phyloP scores from a whole-genome alignment of 2,329 filamentous ascomycete species.

The Rhynchosporium graminicola region DNA sequence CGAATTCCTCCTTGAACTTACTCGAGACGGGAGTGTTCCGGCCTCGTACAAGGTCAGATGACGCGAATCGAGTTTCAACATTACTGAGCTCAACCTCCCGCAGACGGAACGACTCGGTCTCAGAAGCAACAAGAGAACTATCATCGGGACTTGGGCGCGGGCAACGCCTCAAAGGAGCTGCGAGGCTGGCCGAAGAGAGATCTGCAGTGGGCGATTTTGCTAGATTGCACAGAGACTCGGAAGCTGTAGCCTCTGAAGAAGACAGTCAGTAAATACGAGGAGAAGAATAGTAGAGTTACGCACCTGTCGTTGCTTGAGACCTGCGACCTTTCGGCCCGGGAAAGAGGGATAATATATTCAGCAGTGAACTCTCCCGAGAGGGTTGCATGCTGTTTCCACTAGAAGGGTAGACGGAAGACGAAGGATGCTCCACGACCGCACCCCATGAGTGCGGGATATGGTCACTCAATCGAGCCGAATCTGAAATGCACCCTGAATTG shows the following conservation, averaged over 20 bases:
- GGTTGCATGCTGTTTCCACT: conserved; percentile 28
- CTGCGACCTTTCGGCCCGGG: conserved; percentile 9
- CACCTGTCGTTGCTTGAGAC: conserved; percentile 9
- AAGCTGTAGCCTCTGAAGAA: conserved; percentile 6
- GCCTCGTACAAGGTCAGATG: conserved; percentile 23
- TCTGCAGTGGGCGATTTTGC: conserved; percentile 22
- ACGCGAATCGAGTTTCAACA: conserved; percentile 34
- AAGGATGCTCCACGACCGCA: conserved; percentile 23
- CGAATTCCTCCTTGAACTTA: conserved; percentile 39
- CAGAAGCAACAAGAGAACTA: conserved; percentile 34
- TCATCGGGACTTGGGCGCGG: conserved; percentile 29
- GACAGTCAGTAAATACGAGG: not conserved
- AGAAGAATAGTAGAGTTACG: not conserved
- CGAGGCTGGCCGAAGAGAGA: conserved; percentile 24
- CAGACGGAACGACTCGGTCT: conserved; percentile 36
- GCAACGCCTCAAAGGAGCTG: conserved; percentile 21
- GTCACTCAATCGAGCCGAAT: conserved; percentile 31
- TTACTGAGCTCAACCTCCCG: conserved; percentile 34
- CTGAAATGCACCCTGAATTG: conserved; percentile 28
- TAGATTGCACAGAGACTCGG: conserved; percentile 1
- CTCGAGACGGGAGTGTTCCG: conserved; percentile 36
- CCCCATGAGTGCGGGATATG: conserved; percentile 32
- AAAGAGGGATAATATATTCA: conserved; percentile 27
- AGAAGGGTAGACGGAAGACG: conserved; percentile 35
- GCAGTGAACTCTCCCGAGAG: conserved; percentile 32